Percentiles rank a stretch among this genome's conserved stretches.
phyloP scores from a whole-genome alignment of 2,329 filamentous ascomycete species.

The Fonsecaea erecta region DNA sequence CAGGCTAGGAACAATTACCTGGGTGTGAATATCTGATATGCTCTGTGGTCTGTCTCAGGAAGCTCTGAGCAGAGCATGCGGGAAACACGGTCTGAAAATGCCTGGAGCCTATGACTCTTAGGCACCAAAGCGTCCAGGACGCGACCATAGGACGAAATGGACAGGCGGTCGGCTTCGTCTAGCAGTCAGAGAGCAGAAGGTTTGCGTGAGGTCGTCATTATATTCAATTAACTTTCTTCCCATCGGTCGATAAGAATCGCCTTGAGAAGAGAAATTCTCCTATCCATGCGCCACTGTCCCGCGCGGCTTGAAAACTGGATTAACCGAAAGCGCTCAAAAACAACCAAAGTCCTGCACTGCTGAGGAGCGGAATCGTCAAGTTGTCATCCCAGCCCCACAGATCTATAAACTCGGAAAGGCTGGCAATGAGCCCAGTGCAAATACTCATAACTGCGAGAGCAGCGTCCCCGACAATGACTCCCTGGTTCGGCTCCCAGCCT shows the following conservation, averaged over 20 bases:
- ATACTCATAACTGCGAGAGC: slow-evolving; percentile 82
- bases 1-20: not conserved
- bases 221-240: slow-evolving; percentile 9
- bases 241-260: not conserved
- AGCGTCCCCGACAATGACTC: slow-evolving; percentile 68
- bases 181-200: not conserved
- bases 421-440: slow-evolving; percentile 86
- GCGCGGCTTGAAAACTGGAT: not conserved
- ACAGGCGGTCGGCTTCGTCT: not conserved
- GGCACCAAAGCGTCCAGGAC: not conserved
- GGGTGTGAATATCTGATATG: not conserved
- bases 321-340: slow-evolving; percentile 83
- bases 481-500: slow-evolving; percentile 63
- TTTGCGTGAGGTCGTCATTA: slow-evolving; percentile 3
- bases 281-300: slow-evolving; percentile 6
- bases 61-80: not conserved
- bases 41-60: not conserved
- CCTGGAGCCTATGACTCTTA: not conserved
- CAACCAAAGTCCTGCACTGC: slow-evolving; percentile 84
- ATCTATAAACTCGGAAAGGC: slow-evolving; percentile 87
- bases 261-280: slow-evolving; percentile 9
- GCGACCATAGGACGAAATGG: not conserved
- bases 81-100: not conserved
- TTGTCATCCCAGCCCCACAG: slow-evolving; percentile 97
- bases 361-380: slow-evolving; percentile 90